Percentiles rank a stretch among this genome's conserved stretches.
Evolutionary conservation across 164 flowering plant genomes (phyloP).

Genomic region (Cinnamomum micranthum): DNA sequence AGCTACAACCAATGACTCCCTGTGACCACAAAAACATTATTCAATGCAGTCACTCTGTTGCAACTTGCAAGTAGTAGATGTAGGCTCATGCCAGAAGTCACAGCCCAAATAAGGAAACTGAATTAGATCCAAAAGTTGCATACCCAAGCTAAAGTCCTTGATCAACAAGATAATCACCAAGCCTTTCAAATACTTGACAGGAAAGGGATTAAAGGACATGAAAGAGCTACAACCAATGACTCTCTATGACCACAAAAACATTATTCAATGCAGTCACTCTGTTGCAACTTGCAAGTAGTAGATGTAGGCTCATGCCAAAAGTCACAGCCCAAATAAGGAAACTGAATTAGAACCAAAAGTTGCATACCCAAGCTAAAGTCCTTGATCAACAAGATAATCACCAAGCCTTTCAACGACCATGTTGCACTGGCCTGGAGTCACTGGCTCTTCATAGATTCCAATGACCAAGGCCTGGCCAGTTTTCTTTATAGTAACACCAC

Average conservation of each 20-base stretch:
- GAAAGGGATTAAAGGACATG: too few species aligned
- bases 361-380: conserved; percentile 7
- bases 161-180: conserved; percentile 11
- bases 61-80: not conserved
- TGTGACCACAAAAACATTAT: conserved; percentile 6
- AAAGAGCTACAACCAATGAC: too few species aligned
- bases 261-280: conserved; percentile 11
- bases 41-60: conserved; percentile 9
- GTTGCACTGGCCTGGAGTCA: conserved; percentile 16
- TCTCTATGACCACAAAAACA: not conserved
- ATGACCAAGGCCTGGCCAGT: conserved; percentile 5
- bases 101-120: not conserved
- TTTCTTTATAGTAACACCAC: conserved; percentile 10
- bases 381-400: conserved; percentile 9
- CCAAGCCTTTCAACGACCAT: conserved; percentile 15
- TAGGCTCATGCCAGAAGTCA: conserved; percentile 3
- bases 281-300: not conserved
- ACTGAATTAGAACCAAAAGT: too few species aligned
- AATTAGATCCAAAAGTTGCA: not conserved
- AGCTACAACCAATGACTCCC: not conserved
- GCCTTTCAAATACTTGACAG: too few species aligned
- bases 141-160: conserved; percentile 8
- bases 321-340: not conserved
- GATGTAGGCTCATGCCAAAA: conserved; percentile 1
- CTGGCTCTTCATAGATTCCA: conserved; percentile 10